Evolutionary conservation across 306 rosid species (phyloP), one percentile per base, ranked within the genome.

Genomic region (Corylus avellana): DNA sequence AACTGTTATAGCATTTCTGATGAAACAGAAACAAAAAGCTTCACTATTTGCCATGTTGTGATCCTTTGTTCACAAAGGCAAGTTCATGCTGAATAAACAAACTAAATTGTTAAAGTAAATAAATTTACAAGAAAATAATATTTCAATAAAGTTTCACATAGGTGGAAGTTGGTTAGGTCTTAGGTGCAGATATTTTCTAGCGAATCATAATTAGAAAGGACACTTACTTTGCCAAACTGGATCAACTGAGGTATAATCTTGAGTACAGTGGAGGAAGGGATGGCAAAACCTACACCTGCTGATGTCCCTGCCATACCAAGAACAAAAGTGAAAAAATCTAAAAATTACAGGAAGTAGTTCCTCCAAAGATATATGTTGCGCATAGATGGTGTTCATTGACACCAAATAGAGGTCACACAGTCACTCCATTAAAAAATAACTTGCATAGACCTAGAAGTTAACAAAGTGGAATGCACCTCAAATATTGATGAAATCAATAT

Each of bases 241-340:
- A 95, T 95, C 86, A 95, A 81, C 81, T 93, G 99, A 59, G 98
- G 97, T 75, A 89, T 91, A 63, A 93, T 93, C 83, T 88, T 87
- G 61, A 74, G 82, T 37, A 93, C 99, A 62, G 98, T 90, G 77
- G 91, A 86, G 73, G 98, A 93, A 64, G 93, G 99, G 86, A 95
- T 93, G 59, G 99, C 99, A 88, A 95, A 95, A 75, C 99, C 99
- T 53, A 95, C 99, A 69, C 98, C 97, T 32, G 99, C 98, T 58
- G 99, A 95, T 76, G 98, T 95, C 59, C 99, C 99, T 95, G 87
- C 75, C 82, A 78, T 73, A 61, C 77, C 83, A 79, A 50, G 22
- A 81, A 47, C 48, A 73, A 39, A 69, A n/a, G 39, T 13, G 3
- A 76, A 70, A 16, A 14, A 63, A 29, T 54, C 1, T 78, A 4